Base-by-base conservation (phyloP, 371 early-diverging fungal genomes). In the Entomophthora muscae region DNA sequence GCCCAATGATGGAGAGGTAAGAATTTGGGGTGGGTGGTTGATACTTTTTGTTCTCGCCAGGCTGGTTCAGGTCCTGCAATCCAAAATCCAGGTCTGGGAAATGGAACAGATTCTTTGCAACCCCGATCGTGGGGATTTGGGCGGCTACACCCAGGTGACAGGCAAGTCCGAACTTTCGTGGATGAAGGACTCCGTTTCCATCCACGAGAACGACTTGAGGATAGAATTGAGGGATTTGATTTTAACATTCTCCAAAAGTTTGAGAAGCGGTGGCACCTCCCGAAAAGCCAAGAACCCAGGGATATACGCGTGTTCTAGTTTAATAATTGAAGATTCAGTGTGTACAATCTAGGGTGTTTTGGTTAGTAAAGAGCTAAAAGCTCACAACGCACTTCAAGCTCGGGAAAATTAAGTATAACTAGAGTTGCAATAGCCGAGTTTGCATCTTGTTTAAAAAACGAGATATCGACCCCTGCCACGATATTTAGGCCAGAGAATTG, bases 251-350 rank as follows among this genome's bases (percentile, higher is more conserved):
- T 69, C 63, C 28, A 93, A 66, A 32, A 89, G 71, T 0, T 69
- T 56, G 29, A 76, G 56, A 32, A 90, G 70, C 1, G 86, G 83
- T 0, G 76, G 75, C 0, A 82, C 80, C 66, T 95, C 95, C 7
- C 94, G 84, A 71, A 93, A 91, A 1, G 94, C 95, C 21, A 95
- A 79, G 69, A 80, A 94, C 0, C 90, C 90, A 0, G 93, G 75
- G 52, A 88, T 85, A 67, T 95, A 95, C 0, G 92, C 90, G 12
- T 82, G 65, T 7, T 74, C 66, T 53, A 89, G 68, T 53, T 74
- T 73, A n/a, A 87, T 85, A 61, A 73, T 66, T 27, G 68, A 63
- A 54, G 71, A 78, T 33, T 75, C 68, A 62, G 71, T 67, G 65
- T 83, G 79, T 1, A 85, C 72, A 7, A 85, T 70, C 82, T 81